Percentiles rank a stretch among this genome's conserved stretches.
Evolutionary conservation across 108 stramenopile genomes (phyloP).

Genomic region (Nannochloropsis gaditana): DNA sequence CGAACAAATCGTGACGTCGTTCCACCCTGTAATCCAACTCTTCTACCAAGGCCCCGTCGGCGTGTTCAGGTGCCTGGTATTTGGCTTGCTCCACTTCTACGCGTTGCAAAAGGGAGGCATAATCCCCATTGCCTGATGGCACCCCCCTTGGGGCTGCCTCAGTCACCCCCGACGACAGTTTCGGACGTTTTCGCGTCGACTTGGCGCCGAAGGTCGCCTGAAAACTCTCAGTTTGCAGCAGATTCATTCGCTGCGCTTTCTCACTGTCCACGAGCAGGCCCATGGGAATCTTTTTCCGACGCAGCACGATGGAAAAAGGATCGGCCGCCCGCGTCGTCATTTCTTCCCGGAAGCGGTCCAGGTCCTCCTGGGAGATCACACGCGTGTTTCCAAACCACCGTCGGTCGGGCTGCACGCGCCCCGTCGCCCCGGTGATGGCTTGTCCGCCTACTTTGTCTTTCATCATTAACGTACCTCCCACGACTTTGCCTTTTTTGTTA

Average conservation of each 20-base stretch:
- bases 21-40: slow-evolving; percentile 62
- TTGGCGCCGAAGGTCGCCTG: slow-evolving; percentile 49
- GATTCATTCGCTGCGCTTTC: slow-evolving; percentile 70
- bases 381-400: slow-evolving; percentile 99
- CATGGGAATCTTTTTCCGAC: slow-evolving; percentile 93
- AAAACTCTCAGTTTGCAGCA: slow-evolving; percentile 59
- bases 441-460: slow-evolving; percentile 81
- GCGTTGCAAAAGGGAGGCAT: slow-evolving; percentile 20
- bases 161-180: slow-evolving; percentile 41
- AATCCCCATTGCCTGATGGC: neutral
- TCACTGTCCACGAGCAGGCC: slow-evolving; percentile 77
- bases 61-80: neutral
- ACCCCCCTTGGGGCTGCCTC: slow-evolving; percentile 19
- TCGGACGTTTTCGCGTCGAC: slow-evolving; percentile 50
- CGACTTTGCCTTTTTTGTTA: slow-evolving; percentile 85
- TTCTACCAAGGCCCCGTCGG: slow-evolving; percentile 33
- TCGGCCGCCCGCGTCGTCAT: slow-evolving; percentile 79
- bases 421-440: slow-evolving; percentile 83
- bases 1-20: slow-evolving; percentile 69
- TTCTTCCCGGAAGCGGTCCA: slow-evolving; percentile 91
- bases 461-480: slow-evolving; percentile 94
- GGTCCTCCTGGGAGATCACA: slow-evolving; percentile 78
- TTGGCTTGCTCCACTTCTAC: neutral
- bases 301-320: slow-evolving; percentile 91
- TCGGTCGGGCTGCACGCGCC: slow-evolving; percentile 89